These are phyloP conservation scores for Mycosphaerella sp. DNA, from an alignment of 2,329 filamentous ascomycete genomes.

Conservation along the genomic window DNA sequence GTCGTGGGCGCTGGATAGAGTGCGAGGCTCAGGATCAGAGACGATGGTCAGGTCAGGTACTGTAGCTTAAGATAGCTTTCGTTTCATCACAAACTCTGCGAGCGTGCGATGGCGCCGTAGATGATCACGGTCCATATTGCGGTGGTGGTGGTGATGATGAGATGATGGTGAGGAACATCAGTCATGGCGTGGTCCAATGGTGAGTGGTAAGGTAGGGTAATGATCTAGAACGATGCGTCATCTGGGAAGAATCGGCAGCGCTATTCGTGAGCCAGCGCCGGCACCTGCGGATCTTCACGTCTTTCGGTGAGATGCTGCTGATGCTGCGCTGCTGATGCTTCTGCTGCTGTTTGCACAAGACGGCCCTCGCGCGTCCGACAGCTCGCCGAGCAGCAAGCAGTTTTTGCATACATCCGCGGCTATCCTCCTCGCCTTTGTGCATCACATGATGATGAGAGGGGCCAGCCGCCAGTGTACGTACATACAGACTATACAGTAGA, in stretches of 20 bases:
- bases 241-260: slow-evolving; percentile 1
- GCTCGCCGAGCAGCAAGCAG: background rate
- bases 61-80: background rate
- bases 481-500: no score
- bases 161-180: no score
- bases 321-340: background rate
- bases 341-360: background rate
- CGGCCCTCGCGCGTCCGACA: background rate
- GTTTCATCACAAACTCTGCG: background rate
- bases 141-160: background rate
- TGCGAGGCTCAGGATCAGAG: background rate
- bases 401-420: no score
- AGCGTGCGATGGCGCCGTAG: background rate
- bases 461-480: no score
- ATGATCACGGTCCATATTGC: background rate
- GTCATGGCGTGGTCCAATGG: background rate
- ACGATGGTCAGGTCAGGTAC: no score
- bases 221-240: slow-evolving; percentile 1
- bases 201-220: background rate
- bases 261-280: background rate
- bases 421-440: no score
- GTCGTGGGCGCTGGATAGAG: slow-evolving; percentile 7
- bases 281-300: background rate
- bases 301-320: no score
- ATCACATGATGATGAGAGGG: no score